Evolutionary conservation across 2,329 filamentous ascomycete genomes (phyloP), one percentile per base, ranked within the genome.

Genomic region (Exophiala sp.): DNA sequence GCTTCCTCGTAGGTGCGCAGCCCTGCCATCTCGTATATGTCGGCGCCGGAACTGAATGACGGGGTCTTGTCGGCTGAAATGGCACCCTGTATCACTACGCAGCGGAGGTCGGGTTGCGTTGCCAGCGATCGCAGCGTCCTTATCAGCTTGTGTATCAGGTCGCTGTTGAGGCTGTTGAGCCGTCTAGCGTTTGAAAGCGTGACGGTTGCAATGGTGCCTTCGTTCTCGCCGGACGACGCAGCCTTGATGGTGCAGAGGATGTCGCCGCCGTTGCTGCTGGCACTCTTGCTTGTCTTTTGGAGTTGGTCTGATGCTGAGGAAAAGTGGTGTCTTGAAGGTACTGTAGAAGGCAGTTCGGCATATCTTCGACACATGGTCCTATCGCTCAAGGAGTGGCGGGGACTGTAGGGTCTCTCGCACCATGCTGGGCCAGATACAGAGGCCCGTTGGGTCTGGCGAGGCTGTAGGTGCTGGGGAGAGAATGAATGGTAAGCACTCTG

Each of bases 11-110:
- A 63, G 11, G 46, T 56, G 7, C 55, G 38, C 22, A 65, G 29
- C 1, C n/a, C n/a, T 7, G 54, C 51, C 61, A 65, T 65, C 35
- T 96, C 91, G 65, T 95, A 89, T 47, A 90, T 87, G 68, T 95
- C 91, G 63, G 90, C 90, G 57, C 88, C 94, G 63, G 84, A 85
- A 71, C 87, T 93, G 76, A 95, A 95, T 62, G 90, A 89, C 71
- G 88, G 95, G 18, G 35, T 39, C 34, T 34, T n/a, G 30, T 6
- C 14, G 30, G 30, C 1, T 11, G 30, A 34, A 6, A 16, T 11
- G 14, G 30, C 30, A 16, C 30, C 30, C 14, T 16, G 7, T 1
- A n/a, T 34, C 30, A 34, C 30, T 2, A 34, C 30, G 30, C 30
- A 34, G 14, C 30, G 30, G 10, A 34, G 30, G 7, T 9, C 30